These are phyloP conservation scores for Podila clonocystis DNA, from an alignment of 192 early-diverging fungal genomes.

Conservation along the genomic window DNA sequence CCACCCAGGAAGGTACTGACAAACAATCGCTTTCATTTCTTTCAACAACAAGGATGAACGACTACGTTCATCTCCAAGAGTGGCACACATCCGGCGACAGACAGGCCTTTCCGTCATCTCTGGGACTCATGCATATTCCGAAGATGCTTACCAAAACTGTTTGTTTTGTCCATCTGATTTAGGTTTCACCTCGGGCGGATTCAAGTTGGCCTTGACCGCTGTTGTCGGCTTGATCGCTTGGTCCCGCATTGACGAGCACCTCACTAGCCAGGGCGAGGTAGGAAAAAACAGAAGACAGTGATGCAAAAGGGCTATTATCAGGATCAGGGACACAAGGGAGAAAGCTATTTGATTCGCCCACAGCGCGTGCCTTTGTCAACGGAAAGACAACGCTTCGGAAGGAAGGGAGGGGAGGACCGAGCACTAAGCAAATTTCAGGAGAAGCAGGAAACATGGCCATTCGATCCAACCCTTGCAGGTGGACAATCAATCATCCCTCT, in stretches of 20 bases:
- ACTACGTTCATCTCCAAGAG: too few relatives aligned
- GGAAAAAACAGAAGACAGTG: not conserved
- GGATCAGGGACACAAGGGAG: not conserved
- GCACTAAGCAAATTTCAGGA: too few relatives aligned
- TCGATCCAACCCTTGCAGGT: too few relatives aligned
- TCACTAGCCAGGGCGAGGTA: constrained; percentile 52
- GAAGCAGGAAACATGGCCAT: too few relatives aligned
- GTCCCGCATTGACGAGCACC: constrained; percentile 51
- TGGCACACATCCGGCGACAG: too few relatives aligned
- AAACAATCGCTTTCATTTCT: not conserved
- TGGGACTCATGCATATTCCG: not conserved
- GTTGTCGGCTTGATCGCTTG: constrained; percentile 44
- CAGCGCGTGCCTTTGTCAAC: not conserved
- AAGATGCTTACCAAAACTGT: not conserved
- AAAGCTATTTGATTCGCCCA: not conserved
- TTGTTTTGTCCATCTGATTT: constrained; percentile 1
- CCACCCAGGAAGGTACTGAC: constrained; percentile 39
- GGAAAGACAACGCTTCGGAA: not conserved
- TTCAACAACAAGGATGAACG: too few relatives aligned
- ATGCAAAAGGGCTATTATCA: not conserved
- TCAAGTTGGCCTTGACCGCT: constrained; percentile 40
- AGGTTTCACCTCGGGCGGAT: constrained; percentile 45
- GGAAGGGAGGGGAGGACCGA: not conserved
- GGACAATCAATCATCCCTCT: too few relatives aligned
- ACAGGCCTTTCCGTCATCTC: too few relatives aligned